Base-by-base conservation (phyloP, 1,139 yeast species). In the Nakaseomyces glabratus region DNA sequence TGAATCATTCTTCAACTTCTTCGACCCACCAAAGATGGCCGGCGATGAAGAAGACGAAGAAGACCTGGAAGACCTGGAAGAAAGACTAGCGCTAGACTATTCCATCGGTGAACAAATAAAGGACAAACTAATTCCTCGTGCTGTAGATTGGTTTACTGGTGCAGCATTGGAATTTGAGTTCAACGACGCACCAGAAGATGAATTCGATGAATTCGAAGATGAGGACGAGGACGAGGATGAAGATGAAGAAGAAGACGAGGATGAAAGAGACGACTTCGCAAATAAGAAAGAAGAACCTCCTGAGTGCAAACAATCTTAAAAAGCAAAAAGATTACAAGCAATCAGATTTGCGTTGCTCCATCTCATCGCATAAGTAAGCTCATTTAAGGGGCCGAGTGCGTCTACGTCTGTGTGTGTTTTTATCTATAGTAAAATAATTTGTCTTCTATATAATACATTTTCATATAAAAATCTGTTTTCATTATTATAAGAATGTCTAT, bases 141-240 rank as follows among this genome's bases (percentile, higher is more conserved):
- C 97, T 37, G 74, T 90, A 51, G 96, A 88, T 61, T 90, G 97
- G 97, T 90, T 85, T 60, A 88, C 97, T 12, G 97, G 98, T 35
- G 86, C 82, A 48, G 98, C 98, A n/a, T 73, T 88, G 40, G 76
- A 57, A 53, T 68, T 58, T 31, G 68, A 60, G 24, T 48, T 49
- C 34, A 67, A 66, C 36, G 76, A 66, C 23, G 74, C 66, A 18
- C 70, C 65, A 11, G 77, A 66, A 9, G 80, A 69, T 15, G 74
- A 66, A 7, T 79, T 68, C 3, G 79, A 66, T 28, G 76, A 72
- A 33, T 82, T 74, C 29, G 84, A 63, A 4, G 68, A 62, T 11
- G 73, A 63, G 12, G 78, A 68, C 8, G 75, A 68, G 6, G 79
- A 73, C 11, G 74, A 64, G 6, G 75, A 62, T 3, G 72, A 60